Evolutionary conservation across 306 rosid species (phyloP).

Genomic region (Abrus pulchellus): DNA sequence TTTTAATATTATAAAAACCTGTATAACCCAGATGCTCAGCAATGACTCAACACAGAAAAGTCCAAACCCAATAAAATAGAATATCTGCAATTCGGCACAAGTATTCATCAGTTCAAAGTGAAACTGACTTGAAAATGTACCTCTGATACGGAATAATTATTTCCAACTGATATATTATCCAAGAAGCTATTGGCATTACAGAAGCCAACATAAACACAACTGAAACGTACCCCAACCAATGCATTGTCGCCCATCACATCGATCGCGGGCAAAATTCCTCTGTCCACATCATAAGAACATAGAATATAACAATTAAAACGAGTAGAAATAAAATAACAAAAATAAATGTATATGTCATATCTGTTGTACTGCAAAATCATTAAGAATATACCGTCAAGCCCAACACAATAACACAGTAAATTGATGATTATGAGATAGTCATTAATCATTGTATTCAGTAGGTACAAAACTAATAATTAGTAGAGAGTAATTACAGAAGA

Average conservation of each 20-base stretch:
- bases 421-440: conserved; percentile 5
- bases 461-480: conserved; percentile 16
- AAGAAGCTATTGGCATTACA: conserved; percentile 3
- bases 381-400: conserved; percentile 17
- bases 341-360: background rate
- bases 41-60: conserved; percentile 75
- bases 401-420: conserved; percentile 19
- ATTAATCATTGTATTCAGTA: background rate
- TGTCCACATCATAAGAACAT: conserved; percentile 58
- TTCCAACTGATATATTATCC: conserved; percentile 38
- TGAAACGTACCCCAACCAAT: conserved; percentile 72
- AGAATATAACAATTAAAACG: conserved; percentile 50
- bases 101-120: conserved; percentile 32
- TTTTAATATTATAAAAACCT: conserved; percentile 61
- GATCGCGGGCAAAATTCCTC: conserved; percentile 88
- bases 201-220: conserved; percentile 39
- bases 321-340: conserved; percentile 1
- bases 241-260: conserved; percentile 60
- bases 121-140: conserved; percentile 27
- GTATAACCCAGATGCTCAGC: conserved; percentile 95
- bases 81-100: conserved; percentile 67
- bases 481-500: conserved; percentile 11
- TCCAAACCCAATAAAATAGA: conserved; percentile 87
- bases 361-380: conserved; percentile 25
- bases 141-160: background rate